Evolutionary conservation across 1,284 basidiomycete species (phyloP).

Genomic region (Dichomitus squalens): DNA sequence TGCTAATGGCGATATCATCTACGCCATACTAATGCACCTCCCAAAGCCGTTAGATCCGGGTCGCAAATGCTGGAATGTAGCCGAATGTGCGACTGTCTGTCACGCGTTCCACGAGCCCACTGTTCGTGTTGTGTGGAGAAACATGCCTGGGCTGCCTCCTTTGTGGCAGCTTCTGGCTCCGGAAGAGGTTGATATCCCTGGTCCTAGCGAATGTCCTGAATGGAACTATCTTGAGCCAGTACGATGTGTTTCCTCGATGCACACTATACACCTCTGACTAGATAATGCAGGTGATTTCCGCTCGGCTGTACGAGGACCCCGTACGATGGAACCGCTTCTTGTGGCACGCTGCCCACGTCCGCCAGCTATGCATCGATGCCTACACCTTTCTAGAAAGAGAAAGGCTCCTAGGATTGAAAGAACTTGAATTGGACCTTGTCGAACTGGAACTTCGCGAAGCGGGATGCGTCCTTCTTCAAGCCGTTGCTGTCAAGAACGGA

Average conservation of each 20-base stretch:
- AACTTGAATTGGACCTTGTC: too few species aligned
- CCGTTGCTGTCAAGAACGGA: too few species aligned
- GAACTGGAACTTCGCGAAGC: too few species aligned
- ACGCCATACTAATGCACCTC: too few species aligned
- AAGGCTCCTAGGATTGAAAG: neutral
- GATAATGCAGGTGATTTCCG: neutral
- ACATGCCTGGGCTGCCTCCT: neutral
- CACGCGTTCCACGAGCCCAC: neutral
- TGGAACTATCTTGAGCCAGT: neutral
- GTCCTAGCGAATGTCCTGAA: neutral
- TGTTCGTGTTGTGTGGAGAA: neutral
- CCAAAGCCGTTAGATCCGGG: too few species aligned
- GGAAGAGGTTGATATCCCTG: neutral
- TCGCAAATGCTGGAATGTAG: too few species aligned
- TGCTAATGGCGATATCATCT: too few species aligned
- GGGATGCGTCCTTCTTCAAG: too few species aligned
- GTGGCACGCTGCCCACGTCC: neutral
- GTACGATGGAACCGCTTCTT: neutral
- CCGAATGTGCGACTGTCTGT: neutral
- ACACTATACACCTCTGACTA: too few species aligned
- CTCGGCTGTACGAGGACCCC: neutral
- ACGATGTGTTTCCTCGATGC: too few species aligned
- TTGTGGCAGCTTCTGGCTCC: constrained; percentile 3
- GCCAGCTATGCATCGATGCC: neutral
- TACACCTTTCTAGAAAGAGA: neutral